Percentiles rank a stretch among this genome's conserved stretches.
Conservation (phyloP, 768 basidiomycete genomes). For the Hemileccinum rubropunctum region DNA sequence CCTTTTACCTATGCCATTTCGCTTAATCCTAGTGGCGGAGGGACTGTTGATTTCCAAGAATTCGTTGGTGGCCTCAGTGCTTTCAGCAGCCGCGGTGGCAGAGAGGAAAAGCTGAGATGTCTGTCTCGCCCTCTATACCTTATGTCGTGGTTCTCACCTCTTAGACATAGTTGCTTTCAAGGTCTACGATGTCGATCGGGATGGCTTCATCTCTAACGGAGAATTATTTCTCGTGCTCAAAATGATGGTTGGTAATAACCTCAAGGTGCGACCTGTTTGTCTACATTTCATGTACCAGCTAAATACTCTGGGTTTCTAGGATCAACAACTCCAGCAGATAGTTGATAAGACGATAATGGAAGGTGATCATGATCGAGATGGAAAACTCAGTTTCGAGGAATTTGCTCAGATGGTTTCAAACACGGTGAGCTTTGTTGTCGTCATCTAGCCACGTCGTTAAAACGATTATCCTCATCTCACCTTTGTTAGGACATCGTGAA, state of each 20-base stretch:
- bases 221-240: slow-evolving; percentile 98
- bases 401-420: slow-evolving; percentile 96
- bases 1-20: not conserved
- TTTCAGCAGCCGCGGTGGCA: slow-evolving; percentile 93
- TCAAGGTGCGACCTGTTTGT: slow-evolving; percentile 62
- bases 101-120: slow-evolving; percentile 97
- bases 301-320: slow-evolving; percentile 43
- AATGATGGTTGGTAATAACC: slow-evolving; percentile 99
- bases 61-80: slow-evolving; percentile 98
- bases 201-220: slow-evolving; percentile 97
- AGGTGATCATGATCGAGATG: slow-evolving; percentile 97
- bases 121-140: slow-evolving; percentile 30
- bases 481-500: slow-evolving; percentile 86
- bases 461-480: slow-evolving; percentile 7
- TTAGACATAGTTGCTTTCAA: slow-evolving; percentile 89
- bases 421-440: slow-evolving; percentile 55
- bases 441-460: not conserved
- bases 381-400: slow-evolving; percentile 96
- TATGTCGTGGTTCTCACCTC: not conserved
- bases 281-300: not conserved
- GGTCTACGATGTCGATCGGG: slow-evolving; percentile 98
- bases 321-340: slow-evolving; percentile 98
- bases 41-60: slow-evolving; percentile 98
- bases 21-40: slow-evolving; percentile 70
- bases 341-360: slow-evolving; percentile 99